Evolutionary conservation across 2,329 filamentous ascomycete genomes (phyloP).

Genomic region (Mycosphaerella sp.): DNA sequence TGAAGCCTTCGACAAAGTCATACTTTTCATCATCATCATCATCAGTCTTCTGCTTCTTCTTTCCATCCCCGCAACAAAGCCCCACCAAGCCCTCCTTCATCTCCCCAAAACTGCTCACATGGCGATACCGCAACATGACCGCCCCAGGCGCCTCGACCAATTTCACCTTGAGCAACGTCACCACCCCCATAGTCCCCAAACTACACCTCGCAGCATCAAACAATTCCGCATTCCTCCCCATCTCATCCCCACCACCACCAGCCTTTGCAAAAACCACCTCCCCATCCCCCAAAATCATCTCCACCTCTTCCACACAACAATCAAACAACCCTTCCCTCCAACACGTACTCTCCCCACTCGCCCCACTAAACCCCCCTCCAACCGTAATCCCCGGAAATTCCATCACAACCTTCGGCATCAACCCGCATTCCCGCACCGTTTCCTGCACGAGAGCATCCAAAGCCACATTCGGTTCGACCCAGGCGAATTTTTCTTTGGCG

Average conservation of each 20-base stretch:
- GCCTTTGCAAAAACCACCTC: conserved; percentile 46
- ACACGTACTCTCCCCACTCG: conserved; percentile 59
- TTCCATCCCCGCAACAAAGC: background rate
- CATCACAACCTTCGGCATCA: conserved; percentile 61
- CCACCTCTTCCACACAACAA: conserved; percentile 52
- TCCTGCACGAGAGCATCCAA: conserved; percentile 58
- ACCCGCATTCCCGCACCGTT: conserved; percentile 45
- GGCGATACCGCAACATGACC: conserved; percentile 45
- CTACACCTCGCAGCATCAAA: conserved; percentile 59
- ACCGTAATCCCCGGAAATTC: conserved; percentile 65
- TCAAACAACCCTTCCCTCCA: conserved; percentile 62
- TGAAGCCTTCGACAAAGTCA: conserved; percentile 49
- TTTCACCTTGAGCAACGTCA: conserved; percentile 49
- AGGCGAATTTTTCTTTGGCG: conserved; percentile 32
- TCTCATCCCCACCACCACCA: conserved; percentile 51
- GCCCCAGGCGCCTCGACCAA: conserved; percentile 41
- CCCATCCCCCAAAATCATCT: conserved; percentile 58
- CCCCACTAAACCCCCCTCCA: conserved; percentile 60
- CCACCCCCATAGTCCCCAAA: conserved; percentile 60
- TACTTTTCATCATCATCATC: conserved; percentile 31
- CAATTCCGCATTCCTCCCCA: conserved; percentile 53
- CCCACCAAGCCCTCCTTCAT: conserved; percentile 34
- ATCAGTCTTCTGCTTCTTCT: background rate
- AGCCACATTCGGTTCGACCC: conserved; percentile 61
- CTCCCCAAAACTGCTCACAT: conserved; percentile 35